Evolutionary conservation across 768 basidiomycete genomes (phyloP).

Genomic region (Pulveroboletus sp.): DNA sequence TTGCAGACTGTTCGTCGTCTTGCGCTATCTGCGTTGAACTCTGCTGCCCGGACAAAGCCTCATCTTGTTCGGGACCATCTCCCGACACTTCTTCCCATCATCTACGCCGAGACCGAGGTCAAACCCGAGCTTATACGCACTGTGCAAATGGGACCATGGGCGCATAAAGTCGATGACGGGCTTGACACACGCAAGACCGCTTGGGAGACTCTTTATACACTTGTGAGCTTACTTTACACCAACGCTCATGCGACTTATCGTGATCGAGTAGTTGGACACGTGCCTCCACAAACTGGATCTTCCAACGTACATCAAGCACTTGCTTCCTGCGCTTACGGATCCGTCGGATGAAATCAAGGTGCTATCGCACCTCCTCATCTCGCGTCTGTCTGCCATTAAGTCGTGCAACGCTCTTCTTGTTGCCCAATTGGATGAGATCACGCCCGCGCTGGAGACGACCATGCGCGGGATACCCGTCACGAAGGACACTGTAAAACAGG

Average conservation of each 20-base stretch:
- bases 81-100: conserved; percentile 64
- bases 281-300: conserved; percentile 87
- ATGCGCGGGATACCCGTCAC: conserved; percentile 88
- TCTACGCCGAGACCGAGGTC: conserved; percentile 84
- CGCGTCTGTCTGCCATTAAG: conserved; percentile 82
- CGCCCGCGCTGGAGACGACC: conserved; percentile 79
- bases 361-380: conserved; percentile 92
- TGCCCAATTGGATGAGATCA: conserved; percentile 83
- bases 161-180: conserved; percentile 95
- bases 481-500: conserved; percentile 96
- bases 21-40: conserved; percentile 88
- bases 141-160: conserved; percentile 97
- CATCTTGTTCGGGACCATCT: conserved; percentile 88
- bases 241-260: background rate
- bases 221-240: conserved; percentile 52
- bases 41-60: conserved; percentile 93
- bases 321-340: conserved; percentile 82
- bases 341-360: conserved; percentile 97
- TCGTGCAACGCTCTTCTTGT: conserved; percentile 26
- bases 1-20: conserved; percentile 83
- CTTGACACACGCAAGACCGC: conserved; percentile 95
- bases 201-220: conserved; percentile 94
- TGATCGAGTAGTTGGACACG: conserved; percentile 69
- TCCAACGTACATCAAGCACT: conserved; percentile 76
- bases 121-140: conserved; percentile 80